Conservation (phyloP, 148 eudicot species). For the Selenicereus undatus region DNA sequence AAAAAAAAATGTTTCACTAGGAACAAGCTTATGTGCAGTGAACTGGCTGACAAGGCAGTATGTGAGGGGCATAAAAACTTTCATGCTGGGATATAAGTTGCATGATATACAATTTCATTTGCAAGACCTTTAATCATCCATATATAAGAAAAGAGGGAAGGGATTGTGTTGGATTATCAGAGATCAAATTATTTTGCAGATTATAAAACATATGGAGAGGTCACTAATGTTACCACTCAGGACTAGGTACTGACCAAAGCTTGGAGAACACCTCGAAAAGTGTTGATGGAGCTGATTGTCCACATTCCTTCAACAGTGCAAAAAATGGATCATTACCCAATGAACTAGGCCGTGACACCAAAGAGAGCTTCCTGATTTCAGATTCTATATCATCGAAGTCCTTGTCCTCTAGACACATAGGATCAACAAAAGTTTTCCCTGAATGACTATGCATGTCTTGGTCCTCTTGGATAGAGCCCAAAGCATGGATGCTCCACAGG, state of each 20-base stretch:
- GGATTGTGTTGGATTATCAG: not conserved
- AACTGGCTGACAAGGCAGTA: not conserved
- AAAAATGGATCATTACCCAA: slow-evolving; percentile 51
- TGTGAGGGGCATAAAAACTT: not conserved
- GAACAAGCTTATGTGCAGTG: not conserved
- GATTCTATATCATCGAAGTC: slow-evolving; percentile 52
- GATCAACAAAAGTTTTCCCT: slow-evolving; percentile 22
- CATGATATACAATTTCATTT: not conserved
- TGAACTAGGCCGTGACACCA: slow-evolving; percentile 46
- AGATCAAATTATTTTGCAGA: not conserved
- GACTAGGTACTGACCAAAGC: slow-evolving; percentile 58
- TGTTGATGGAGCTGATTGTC: slow-evolving; percentile 60
- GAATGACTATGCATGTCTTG: slow-evolving; percentile 23
- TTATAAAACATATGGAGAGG: not conserved
- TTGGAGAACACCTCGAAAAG: slow-evolving; percentile 55
- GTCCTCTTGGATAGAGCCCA: slow-evolving; percentile 21
- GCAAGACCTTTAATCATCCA: not conserved
- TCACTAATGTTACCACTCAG: not conserved
- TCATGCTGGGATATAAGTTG: not conserved
- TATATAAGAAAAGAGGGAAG: not conserved
- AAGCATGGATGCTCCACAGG: slow-evolving; percentile 24
- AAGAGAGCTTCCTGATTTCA: slow-evolving; percentile 61
- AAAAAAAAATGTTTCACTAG: not conserved
- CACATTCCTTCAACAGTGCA: slow-evolving; percentile 64
- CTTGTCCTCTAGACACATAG: slow-evolving; percentile 28